phyloP scores from a whole-genome alignment of 176 grass and related monocot species.

The Oryza meridionalis region DNA sequence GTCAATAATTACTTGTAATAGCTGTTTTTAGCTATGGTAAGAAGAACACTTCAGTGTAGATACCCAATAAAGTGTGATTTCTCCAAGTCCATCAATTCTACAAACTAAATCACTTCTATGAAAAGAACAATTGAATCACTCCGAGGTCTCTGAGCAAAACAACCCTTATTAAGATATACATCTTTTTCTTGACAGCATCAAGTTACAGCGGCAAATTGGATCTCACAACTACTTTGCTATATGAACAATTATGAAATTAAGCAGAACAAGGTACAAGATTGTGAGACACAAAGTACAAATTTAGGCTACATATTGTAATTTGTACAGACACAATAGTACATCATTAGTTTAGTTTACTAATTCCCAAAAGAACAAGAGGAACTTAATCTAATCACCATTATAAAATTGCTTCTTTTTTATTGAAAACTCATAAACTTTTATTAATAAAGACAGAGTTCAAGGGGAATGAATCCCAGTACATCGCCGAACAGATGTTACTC shows the following conservation, averaged over 20 bases:
- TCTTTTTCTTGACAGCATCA: background rate
- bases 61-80: too few species aligned
- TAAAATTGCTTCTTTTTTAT: too few species aligned
- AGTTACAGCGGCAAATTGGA: background rate
- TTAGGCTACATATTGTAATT: slow-evolving; percentile 1
- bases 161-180: background rate
- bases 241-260: background rate
- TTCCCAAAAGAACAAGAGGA: slow-evolving; percentile 10
- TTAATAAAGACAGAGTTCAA: too few species aligned
- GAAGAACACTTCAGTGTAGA: background rate
- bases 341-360: background rate
- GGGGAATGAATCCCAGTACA: too few species aligned
- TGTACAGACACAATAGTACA: slow-evolving; percentile 13
- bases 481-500: too few species aligned
- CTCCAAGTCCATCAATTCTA: background rate
- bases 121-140: background rate
- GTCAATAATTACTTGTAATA: background rate
- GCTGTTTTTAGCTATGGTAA: background rate
- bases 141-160: background rate
- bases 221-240: background rate
- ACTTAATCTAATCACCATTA: slow-evolving; percentile 16
- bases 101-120: background rate
- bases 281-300: background rate
- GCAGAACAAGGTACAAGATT: background rate
- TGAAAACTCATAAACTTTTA: too few species aligned